Percentiles rank a stretch among this genome's conserved stretches.
Evolutionary conservation across 768 basidiomycete genomes (phyloP).

Genomic region (Cubamyces lactineus): DNA sequence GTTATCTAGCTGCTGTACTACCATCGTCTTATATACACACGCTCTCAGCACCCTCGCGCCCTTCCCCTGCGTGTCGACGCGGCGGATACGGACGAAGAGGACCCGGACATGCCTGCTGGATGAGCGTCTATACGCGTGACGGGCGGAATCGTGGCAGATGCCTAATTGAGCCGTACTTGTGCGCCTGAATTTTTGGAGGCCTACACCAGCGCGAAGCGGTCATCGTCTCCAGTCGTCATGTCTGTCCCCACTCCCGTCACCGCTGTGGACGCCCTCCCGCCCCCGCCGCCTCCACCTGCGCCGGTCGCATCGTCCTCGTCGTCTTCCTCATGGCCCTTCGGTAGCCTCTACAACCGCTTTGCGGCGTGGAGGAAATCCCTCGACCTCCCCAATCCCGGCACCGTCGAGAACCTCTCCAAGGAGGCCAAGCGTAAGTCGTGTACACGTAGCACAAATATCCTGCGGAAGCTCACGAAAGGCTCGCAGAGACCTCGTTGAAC

Average conservation of each 20-base stretch:
- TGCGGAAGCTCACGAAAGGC: constrained; percentile 4
- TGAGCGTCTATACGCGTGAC: constrained; percentile 2
- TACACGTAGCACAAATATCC: background rate
- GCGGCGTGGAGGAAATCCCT: constrained; percentile 81
- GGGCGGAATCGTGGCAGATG: constrained; percentile 13
- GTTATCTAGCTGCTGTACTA: no score
- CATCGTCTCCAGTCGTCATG: constrained; percentile 23
- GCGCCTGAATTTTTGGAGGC: constrained; percentile 23
- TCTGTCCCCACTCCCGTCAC: constrained; percentile 22
- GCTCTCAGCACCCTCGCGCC: no score
- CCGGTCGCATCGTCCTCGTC: constrained; percentile 24
- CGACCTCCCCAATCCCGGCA: constrained; percentile 88
- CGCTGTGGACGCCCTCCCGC: constrained; percentile 10
- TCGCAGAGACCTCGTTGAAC: constrained; percentile 81
- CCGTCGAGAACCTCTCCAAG: constrained; percentile 89
- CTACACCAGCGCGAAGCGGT: constrained; percentile 16
- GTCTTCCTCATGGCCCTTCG: constrained; percentile 52
- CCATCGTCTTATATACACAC: no score
- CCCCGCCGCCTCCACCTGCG: constrained; percentile 9
- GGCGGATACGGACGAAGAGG: no score
- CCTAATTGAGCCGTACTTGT: constrained; percentile 15
- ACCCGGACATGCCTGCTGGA: no score
- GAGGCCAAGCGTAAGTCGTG: constrained; percentile 80
- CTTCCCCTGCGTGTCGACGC: no score
- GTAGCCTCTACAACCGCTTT: constrained; percentile 71